Evolutionary conservation across 345 rosid species (phyloP).

Genomic region (Pugionium cornutum): DNA sequence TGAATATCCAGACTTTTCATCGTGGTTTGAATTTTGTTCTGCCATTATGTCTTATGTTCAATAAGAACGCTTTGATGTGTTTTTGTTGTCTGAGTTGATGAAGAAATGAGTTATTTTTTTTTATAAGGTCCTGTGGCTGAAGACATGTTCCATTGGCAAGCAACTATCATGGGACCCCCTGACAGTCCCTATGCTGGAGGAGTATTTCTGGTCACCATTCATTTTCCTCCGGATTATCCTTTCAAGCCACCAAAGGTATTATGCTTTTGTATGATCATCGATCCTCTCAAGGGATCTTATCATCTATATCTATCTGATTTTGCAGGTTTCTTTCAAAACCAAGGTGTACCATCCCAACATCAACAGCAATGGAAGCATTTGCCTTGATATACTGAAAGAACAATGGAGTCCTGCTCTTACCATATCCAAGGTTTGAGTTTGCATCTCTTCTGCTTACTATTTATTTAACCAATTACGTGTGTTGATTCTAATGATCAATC

Average conservation of each 20-base stretch:
- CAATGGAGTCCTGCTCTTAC: conserved; percentile 49
- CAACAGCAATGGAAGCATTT: conserved; percentile 42
- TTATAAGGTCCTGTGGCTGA: conserved; percentile 53
- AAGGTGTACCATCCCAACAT: conserved; percentile 43
- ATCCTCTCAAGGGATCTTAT: background rate
- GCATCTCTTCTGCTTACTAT: background rate
- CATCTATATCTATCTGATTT: background rate
- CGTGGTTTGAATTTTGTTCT: too few relatives aligned
- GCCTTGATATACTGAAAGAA: conserved; percentile 42
- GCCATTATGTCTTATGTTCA: background rate
- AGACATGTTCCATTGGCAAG: conserved; percentile 48
- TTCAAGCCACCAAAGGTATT: conserved; percentile 65
- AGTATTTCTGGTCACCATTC: conserved; percentile 46
- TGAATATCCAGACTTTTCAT: too few relatives aligned
- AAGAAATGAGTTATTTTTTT: background rate
- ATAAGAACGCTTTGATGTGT: background rate
- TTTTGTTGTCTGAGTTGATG: background rate
- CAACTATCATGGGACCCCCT: conserved; percentile 41
- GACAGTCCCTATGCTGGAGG: conserved; percentile 60
- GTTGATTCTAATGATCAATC: background rate
- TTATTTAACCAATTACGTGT: background rate
- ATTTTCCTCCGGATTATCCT: conserved; percentile 44
- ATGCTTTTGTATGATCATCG: too few relatives aligned
- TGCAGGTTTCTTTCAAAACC: conserved; percentile 40
- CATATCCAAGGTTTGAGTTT: conserved; percentile 37